These are phyloP conservation scores for Phialocephala sp. DNA, from an alignment of 2,329 filamentous ascomycete genomes.

Conservation along the genomic window DNA sequence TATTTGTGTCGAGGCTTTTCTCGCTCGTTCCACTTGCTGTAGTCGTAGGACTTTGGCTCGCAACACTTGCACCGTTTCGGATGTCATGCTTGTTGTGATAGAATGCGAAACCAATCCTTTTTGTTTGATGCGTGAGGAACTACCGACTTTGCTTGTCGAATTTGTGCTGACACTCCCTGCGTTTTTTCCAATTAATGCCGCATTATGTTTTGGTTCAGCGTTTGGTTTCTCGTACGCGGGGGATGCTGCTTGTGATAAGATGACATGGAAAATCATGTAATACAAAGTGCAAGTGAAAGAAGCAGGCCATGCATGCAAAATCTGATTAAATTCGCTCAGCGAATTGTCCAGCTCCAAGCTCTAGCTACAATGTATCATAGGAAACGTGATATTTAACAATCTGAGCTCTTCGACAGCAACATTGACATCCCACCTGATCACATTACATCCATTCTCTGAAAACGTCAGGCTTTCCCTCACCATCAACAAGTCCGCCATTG, in stretches of 20 bases:
- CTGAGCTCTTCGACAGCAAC: not conserved
- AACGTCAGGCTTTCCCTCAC: conserved; percentile 30
- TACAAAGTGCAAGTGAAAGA: not conserved
- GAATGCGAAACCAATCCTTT: too few species aligned
- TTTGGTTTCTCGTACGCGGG: not conserved
- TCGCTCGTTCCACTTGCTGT: too few species aligned
- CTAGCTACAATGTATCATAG: not conserved
- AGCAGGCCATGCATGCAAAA: too few species aligned
- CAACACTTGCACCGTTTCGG: too few species aligned
- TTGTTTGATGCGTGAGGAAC: too few species aligned
- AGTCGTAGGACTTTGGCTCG: too few species aligned
- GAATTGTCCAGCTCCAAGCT: not conserved
- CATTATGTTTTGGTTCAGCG: not conserved
- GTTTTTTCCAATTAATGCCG: too few species aligned
- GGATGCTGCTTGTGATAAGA: not conserved
- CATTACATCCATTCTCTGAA: conserved; percentile 32
- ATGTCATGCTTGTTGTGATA: too few species aligned
- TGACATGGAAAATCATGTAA: not conserved
- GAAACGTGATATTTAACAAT: not conserved
- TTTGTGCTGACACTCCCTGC: too few species aligned
- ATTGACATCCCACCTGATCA: not conserved
- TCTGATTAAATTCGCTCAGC: not conserved
- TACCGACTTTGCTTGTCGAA: too few species aligned
- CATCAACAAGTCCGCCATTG: conserved; percentile 34
- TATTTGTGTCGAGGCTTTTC: too few species aligned